Percentiles rank a stretch among this genome's conserved stretches.
These are phyloP conservation scores for Cyberlindnera nakhonratchasimensis DNA, from an alignment of 805 yeast species.

Conservation along the genomic window DNA sequence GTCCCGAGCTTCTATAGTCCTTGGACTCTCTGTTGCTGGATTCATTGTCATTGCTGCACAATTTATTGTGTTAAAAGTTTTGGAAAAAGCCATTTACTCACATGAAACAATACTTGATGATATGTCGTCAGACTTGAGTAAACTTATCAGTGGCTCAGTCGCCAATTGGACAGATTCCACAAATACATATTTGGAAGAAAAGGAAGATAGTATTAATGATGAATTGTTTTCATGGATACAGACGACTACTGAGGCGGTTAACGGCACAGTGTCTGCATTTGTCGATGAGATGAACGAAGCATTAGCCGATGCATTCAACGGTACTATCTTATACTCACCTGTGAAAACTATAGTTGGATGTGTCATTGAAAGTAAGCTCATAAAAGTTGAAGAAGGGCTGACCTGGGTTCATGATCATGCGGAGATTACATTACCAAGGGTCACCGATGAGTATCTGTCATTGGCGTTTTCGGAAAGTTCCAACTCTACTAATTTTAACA, in stretches of 20 bases:
- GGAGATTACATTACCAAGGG: conserved; percentile 52
- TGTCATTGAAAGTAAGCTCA: conserved; percentile 70
- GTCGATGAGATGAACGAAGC: conserved; percentile 55
- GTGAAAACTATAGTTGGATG: conserved; percentile 72
- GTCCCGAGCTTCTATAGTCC: conserved; percentile 44
- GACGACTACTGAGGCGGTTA: conserved; percentile 53
- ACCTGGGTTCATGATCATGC: conserved; percentile 74
- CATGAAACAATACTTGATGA: conserved; percentile 16
- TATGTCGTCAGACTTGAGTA: conserved; percentile 12
- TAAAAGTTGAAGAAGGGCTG: conserved; percentile 62
- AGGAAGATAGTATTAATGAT: conserved; percentile 54
- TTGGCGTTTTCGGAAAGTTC: conserved; percentile 15
- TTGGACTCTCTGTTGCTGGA: conserved; percentile 58
- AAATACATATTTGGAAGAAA: conserved; percentile 46
- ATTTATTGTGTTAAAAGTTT: conserved; percentile 38
- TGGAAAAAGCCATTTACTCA: conserved; percentile 21
- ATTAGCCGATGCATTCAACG: conserved; percentile 57
- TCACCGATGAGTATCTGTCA: conserved; percentile 35
- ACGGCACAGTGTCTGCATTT: conserved; percentile 56
- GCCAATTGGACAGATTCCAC: conserved; percentile 52
- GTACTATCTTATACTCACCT: conserved; percentile 63
- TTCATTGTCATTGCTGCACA: conserved; percentile 53
- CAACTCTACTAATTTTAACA: neutral
- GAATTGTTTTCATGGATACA: conserved; percentile 65
- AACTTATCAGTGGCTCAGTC: conserved; percentile 33